Percentiles rank a stretch among this genome's conserved stretches.
phyloP scores from a whole-genome alignment of 345 rosid genomes.

The Adansonia digitata region DNA sequence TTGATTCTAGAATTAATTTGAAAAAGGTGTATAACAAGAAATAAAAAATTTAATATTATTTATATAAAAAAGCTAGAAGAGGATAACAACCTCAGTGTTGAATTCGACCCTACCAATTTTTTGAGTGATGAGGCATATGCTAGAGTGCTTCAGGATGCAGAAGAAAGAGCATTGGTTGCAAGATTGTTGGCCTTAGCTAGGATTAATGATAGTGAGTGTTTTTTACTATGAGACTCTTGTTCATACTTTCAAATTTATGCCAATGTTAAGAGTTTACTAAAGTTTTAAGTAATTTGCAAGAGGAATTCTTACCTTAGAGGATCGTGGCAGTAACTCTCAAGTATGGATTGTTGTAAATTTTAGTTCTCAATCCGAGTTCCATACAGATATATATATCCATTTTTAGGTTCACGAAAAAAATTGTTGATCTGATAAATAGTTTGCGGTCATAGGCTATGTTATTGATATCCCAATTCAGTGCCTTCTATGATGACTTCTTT shows the following conservation, averaged over 20 bases:
- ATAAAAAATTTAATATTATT: too few relatives aligned
- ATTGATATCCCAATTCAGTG: background rate
- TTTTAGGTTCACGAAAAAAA: too few relatives aligned
- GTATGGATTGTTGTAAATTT: constrained; percentile 22
- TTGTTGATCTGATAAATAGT: background rate
- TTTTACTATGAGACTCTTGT: constrained; percentile 5
- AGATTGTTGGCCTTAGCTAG: constrained; percentile 74
- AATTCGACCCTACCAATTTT: constrained; percentile 44
- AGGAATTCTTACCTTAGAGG: constrained; percentile 47
- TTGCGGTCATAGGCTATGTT: background rate
- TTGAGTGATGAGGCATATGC: constrained; percentile 89
- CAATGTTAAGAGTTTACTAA: background rate
- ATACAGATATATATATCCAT: too few relatives aligned
- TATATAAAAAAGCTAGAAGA: too few relatives aligned
- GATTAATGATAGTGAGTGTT: constrained; percentile 50
- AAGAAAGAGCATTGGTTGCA: constrained; percentile 80
- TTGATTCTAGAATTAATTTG: too few relatives aligned
- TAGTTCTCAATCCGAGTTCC: background rate
- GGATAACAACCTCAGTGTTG: constrained; percentile 32
- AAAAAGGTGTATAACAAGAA: too few relatives aligned
- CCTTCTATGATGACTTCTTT: background rate
- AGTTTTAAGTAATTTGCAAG: constrained; percentile 41
- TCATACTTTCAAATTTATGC: constrained; percentile 4
- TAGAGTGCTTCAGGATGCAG: constrained; percentile 90
- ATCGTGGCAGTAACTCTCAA: constrained; percentile 54